Percentiles rank a stretch among this genome's conserved stretches.
These are phyloP conservation scores for Podila minutissima DNA, from an alignment of 192 early-diverging fungal genomes.

Conservation along the genomic window DNA sequence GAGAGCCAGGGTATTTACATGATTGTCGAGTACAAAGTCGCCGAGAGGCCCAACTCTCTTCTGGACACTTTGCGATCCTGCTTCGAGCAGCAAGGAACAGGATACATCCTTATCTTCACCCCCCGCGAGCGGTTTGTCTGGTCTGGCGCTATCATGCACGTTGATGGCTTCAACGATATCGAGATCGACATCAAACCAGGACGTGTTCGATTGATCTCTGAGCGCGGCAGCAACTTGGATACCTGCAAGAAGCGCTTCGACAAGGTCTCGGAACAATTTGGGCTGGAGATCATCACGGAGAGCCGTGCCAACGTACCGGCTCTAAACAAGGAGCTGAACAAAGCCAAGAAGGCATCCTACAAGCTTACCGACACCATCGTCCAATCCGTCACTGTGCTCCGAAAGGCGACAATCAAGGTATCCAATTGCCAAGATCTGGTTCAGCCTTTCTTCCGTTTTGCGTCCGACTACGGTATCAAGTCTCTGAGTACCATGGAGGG, in stretches of 20 bases:
- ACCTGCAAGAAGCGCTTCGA: conserved; percentile 61
- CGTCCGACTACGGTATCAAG: conserved; percentile 73
- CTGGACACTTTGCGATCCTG: conserved; percentile 64
- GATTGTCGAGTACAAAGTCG: conserved; percentile 74
- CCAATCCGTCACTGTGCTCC: conserved; percentile 63
- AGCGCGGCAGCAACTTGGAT: conserved; percentile 50
- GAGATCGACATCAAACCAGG: conserved; percentile 63
- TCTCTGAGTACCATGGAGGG: conserved; percentile 51
- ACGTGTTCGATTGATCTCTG: conserved; percentile 67
- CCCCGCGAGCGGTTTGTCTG: conserved; percentile 66
- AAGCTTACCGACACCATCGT: conserved; percentile 64
- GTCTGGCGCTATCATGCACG: conserved; percentile 61
- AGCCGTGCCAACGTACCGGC: conserved; percentile 65
- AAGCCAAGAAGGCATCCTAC: conserved; percentile 64
- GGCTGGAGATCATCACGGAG: conserved; percentile 59
- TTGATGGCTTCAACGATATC: conserved; percentile 51
- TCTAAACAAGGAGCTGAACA: conserved; percentile 67
- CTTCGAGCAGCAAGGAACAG: conserved; percentile 47
- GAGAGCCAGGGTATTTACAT: conserved; percentile 77
- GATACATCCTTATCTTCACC: conserved; percentile 69
- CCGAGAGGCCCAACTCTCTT: conserved; percentile 59
- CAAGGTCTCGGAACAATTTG: conserved; percentile 54
- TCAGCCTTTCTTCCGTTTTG: conserved; percentile 78
- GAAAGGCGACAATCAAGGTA: conserved; percentile 54
- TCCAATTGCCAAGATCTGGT: conserved; percentile 68